These are phyloP conservation scores for Tetramitus jugosus DNA, from an alignment of 208 protist genomes.

Conservation along the genomic window DNA sequence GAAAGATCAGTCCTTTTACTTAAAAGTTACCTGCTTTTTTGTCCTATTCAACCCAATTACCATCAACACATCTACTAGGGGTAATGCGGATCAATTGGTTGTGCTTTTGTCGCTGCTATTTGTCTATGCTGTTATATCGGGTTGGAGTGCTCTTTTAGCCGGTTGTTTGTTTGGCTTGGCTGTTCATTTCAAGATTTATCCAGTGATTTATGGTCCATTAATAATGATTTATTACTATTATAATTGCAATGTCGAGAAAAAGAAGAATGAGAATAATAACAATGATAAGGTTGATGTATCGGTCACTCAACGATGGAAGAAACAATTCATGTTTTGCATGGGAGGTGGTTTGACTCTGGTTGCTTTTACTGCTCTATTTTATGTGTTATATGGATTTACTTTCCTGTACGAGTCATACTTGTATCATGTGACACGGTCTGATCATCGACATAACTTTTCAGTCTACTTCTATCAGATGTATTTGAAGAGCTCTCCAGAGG, in stretches of 20 bases:
- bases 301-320: slow-evolving; percentile 15
- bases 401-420: slow-evolving; percentile 41
- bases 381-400: slow-evolving; percentile 46
- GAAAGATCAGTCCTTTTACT: too few species aligned
- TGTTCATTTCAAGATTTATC: slow-evolving; percentile 74
- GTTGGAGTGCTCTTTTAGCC: slow-evolving; percentile 14
- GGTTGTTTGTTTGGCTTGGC: slow-evolving; percentile 35
- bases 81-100: slow-evolving; percentile 82
- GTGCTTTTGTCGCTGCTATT: slow-evolving; percentile 65
- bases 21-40: not conserved
- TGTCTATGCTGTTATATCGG: slow-evolving; percentile 54
- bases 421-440: slow-evolving; percentile 35
- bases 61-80: slow-evolving; percentile 77
- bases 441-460: slow-evolving; percentile 74
- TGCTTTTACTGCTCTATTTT: slow-evolving; percentile 52
- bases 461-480: slow-evolving; percentile 80
- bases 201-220: slow-evolving; percentile 70
- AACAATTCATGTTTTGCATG: slow-evolving; percentile 40
- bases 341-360: slow-evolving; percentile 50
- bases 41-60: slow-evolving; percentile 76
- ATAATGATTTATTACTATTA: too few species aligned
- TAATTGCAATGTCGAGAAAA: too few species aligned
- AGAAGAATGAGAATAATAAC: too few species aligned
- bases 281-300: too few species aligned
- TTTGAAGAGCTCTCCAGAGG: slow-evolving; percentile 58